Percentiles rank a stretch among this genome's conserved stretches.
Evolutionary conservation across 2,329 filamentous ascomycete species (phyloP).

Genomic region (Epichloe baconii): DNA sequence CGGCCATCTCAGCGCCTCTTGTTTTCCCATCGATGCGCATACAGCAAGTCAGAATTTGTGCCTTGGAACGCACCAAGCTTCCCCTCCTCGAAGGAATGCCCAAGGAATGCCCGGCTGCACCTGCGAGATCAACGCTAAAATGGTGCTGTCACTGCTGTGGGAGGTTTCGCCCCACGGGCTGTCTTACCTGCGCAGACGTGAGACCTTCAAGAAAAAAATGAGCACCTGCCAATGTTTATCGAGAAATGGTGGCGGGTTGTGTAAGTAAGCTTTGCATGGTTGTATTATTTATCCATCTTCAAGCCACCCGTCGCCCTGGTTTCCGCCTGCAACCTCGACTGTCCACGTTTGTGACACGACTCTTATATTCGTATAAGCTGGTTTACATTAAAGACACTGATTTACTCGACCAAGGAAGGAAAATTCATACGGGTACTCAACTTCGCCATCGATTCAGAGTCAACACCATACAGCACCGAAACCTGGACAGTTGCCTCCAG

Average conservation of each 20-base stretch:
- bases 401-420: too few relatives aligned
- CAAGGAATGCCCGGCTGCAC: slow-evolving; percentile 6
- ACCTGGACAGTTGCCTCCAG: background rate
- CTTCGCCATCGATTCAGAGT: too few relatives aligned
- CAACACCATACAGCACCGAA: background rate
- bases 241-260: background rate
- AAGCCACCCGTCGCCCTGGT: background rate
- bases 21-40: background rate
- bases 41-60: background rate
- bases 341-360: background rate
- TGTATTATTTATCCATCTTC: slow-evolving; percentile 1
- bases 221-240: background rate
- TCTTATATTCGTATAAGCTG: background rate
- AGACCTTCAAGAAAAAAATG: background rate
- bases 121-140: slow-evolving; percentile 1
- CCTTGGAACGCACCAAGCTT: background rate
- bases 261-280: background rate
- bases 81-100: slow-evolving; percentile 7
- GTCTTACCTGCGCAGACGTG: slow-evolving; percentile 1
- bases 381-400: too few relatives aligned
- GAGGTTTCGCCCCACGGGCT: slow-evolving; percentile 8
- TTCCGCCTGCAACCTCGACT: background rate
- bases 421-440: too few relatives aligned
- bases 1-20: background rate
- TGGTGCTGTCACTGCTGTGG: background rate